Base-by-base conservation (phyloP, 2,329 filamentous ascomycete species). In the Colletotrichum lentis region DNA sequence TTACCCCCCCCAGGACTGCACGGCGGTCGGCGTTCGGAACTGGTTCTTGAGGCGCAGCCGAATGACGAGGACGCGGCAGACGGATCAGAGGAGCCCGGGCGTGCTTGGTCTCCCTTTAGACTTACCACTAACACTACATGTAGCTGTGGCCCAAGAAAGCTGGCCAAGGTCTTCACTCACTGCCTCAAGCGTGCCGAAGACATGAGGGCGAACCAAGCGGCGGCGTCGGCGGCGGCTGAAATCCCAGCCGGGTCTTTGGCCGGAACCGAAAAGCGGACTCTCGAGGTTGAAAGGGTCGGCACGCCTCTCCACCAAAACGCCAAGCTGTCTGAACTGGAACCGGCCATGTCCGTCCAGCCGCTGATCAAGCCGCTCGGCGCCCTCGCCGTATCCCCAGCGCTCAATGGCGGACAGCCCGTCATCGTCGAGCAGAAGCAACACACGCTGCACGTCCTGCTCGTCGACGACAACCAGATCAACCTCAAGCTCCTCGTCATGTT, bases 381-480 rank as follows among this genome's bases (percentile, higher is more conserved):
- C 5, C 54, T 56, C 1, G 54, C 31, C 3, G 54, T 47, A 18
- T 57, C 53, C 5, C 52, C 6, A 24, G 4, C 5, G 6, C 44
- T 11, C 31, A 41, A 46, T 35, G 53, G 59, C 35, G 57, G 57
- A 22, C 57, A 52, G 35, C 46, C 57, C 16, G 57, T 60, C 22
- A 10, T 60, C 20, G 37, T 60, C 3, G 20, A 18, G 72, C 44
- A 60, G 35, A 52, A 60, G 14, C 18, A 27, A 22, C 46, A 16
- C 22, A 12, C 47, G 6, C 39, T 69, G 0, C 73, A 76, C 22
- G 72, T 81, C 2, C 72, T 81, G 2, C 73, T 80, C 2, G 80
- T 82, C 3, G 80, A 83, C 55, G 80, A 82, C 69, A 82, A 82
- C 70, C 74, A 75, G 2, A 80, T 82, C 69, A 82, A 82, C 63